Percentiles rank a stretch among this genome's conserved stretches.
Evolutionary conservation across 176 grass and related monocot species (phyloP).

Genomic region (Miscanthus lutarioriparius): DNA sequence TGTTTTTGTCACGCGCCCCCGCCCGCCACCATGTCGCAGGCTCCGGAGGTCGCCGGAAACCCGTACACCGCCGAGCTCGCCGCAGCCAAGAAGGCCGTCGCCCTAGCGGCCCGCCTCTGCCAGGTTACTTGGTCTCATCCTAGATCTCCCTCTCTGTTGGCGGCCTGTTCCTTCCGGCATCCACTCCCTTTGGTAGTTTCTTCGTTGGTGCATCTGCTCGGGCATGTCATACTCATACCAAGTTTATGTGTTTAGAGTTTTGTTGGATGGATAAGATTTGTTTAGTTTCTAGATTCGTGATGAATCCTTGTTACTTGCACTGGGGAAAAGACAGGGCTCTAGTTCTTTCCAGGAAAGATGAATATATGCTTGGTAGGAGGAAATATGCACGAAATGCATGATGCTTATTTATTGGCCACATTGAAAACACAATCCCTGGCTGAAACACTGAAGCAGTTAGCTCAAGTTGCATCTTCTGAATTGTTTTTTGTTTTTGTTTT

Average conservation of each 20-base stretch:
- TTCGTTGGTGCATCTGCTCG: background rate
- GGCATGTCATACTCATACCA: background rate
- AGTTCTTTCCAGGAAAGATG: background rate
- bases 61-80: slow-evolving; percentile 75
- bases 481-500: too few species aligned
- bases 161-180: background rate
- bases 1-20: background rate
- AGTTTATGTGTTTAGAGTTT: background rate
- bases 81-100: slow-evolving; percentile 86
- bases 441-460: background rate
- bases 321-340: background rate
- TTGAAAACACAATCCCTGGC: background rate
- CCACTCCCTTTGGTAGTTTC: background rate
- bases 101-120: slow-evolving; percentile 78
- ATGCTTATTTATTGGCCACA: background rate
- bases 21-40: slow-evolving; percentile 26
- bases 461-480: background rate
- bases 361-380: background rate
- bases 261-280: background rate
- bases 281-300: background rate
- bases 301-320: background rate
- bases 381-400: background rate
- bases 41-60: slow-evolving; percentile 5
- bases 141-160: background rate
- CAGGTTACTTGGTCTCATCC: slow-evolving; percentile 44